Evolutionary conservation across 2,329 filamentous ascomycete genomes (phyloP), one percentile per base, ranked within the genome.

Genomic region (Colletotrichum sp.): DNA sequence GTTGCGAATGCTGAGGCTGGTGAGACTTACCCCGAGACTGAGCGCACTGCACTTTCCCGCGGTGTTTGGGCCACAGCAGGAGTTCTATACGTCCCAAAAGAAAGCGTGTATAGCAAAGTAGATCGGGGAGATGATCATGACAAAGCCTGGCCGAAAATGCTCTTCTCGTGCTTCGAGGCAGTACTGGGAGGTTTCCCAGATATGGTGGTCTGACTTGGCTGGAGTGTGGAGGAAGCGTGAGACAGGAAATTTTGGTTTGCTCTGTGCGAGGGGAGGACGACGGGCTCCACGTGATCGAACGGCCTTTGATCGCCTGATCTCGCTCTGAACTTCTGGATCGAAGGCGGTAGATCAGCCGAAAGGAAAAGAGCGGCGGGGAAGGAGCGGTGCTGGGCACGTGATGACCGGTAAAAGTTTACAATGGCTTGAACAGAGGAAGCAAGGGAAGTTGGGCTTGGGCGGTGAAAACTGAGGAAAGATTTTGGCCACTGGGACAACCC

Each of bases 311-410:
- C 2, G n/a, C n/a, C 43, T 21, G 0, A 0, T 13, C 43, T 5
- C 10, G 18, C 1, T 48, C 39, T 48, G 39, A 0, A n/a, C 0
- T n/a, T 48, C 0, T 0, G 0, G 43, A 48, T 13, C 2, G 43
- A 21, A 7, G 10, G 43, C n/a, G 0, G n/a, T 0, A 13, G n/a
- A 48, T 6, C 43, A 21, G 43, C n/a, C 0, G 2, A 21, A 13
- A 21, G 10, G 6, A 13, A 12, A 48, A 13, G 4, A 7, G 18
- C 43, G 21, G 6, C 10, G n/a, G 43, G 43, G 43, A 0, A 48
- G n/a, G n/a, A 48, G 10, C n/a, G 43, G n/a, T 13, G 3, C n/a
- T 21, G 6, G 43, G n/a, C 2, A 48, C 10, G 43, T 48, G 43
- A 12, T 3, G 0, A 4, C n/a, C 10, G 0, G 43, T 18, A 48